Conservation (phyloP, 2,329 filamentous ascomycete species). For the Microcyclosporella mali region DNA sequence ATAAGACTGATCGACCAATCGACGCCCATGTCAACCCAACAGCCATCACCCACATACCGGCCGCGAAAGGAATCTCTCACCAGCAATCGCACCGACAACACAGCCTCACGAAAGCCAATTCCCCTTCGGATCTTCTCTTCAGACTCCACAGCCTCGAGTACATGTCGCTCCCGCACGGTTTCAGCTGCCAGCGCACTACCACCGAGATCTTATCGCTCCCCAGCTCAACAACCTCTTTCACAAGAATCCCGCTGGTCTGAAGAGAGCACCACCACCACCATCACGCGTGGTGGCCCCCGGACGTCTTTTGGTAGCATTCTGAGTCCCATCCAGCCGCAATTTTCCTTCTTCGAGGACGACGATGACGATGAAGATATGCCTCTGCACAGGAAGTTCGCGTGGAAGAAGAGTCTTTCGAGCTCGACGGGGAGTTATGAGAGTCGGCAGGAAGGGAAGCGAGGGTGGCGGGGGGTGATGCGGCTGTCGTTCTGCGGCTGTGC, state of each 20-base stretch:
- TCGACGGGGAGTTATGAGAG: slow-evolving; percentile 1
- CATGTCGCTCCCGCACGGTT: neutral
- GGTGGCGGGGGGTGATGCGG: slow-evolving; percentile 2
- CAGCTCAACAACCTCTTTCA: neutral
- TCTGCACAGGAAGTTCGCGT: slow-evolving; percentile 20
- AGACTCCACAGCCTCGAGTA: slow-evolving; percentile 6
- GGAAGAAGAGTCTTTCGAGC: slow-evolving; percentile 13
- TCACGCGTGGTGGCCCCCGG: slow-evolving; percentile 13
- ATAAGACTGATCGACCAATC: slow-evolving; percentile 1
- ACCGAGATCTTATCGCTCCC: neutral
- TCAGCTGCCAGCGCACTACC: slow-evolving; percentile 9
- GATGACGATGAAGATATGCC: slow-evolving; percentile 18
- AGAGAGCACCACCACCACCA: slow-evolving; percentile 24
- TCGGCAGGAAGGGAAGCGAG: neutral
- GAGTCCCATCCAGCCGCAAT: slow-evolving; percentile 19
- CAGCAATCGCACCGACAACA: slow-evolving; percentile 25
- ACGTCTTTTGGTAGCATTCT: slow-evolving; percentile 24
- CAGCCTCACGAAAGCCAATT: slow-evolving; percentile 13
- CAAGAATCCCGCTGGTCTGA: slow-evolving; percentile 24
- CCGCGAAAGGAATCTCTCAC: slow-evolving; percentile 24
- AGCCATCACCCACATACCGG: slow-evolving; percentile 18
- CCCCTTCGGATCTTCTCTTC: slow-evolving; percentile 23
- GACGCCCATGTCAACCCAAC: slow-evolving; percentile 2
- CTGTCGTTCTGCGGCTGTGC: slow-evolving; percentile 15
- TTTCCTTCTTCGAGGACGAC: slow-evolving; percentile 27